Evolutionary conservation across 2,329 filamentous ascomycete species (phyloP), one percentile per base, ranked within the genome.

Genomic region (Penicillium sp.): DNA sequence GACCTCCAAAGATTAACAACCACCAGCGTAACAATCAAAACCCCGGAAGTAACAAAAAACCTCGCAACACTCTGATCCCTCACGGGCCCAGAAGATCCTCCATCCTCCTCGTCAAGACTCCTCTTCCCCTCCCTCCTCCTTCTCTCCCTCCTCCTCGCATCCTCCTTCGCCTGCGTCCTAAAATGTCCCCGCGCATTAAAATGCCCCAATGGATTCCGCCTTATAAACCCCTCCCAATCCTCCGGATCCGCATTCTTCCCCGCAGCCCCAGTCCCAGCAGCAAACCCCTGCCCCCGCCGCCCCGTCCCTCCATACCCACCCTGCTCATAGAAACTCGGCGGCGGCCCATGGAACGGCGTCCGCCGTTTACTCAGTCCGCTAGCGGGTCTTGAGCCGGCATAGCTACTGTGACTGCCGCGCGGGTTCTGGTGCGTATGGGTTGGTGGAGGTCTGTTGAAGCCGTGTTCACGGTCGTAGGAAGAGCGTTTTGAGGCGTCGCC

Each of bases 251-350:
- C 14, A 22, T 41, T 39, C 40, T 34, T 38, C 31, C 50, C 34
- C 40, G 46, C 34, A 25, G 9, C 18, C 11, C 14, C 40, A 25
- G 37, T 2, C 13, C 38, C 30, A n/a, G 33, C 16, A 8, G 38
- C 41, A 14, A 44, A 52, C 3, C 35, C 46, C 72, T 70, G 31
- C 83, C 69, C 71, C 38, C 50, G 86, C 87, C 30, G 79, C 79
- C 2, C 72, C 66, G 50, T 88, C 2, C 73, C 68, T 40, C 88
- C 88, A 80, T 89, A 95, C 3, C 87, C 89, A 4, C 89, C 90
- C 53, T 80, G 84, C 14, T 85, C 80, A 70, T 89, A 96, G 74
- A 96, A 97, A 56, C 83, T 88, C 0, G 92, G 91, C 42, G 93
- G 91, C 3, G 93, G 92, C 0, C 92, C 92, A 16, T 81, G 81